These are phyloP conservation scores for Rhexocercosporidium sp. DNA, from an alignment of 2,329 filamentous ascomycete genomes.

Conservation along the genomic window DNA sequence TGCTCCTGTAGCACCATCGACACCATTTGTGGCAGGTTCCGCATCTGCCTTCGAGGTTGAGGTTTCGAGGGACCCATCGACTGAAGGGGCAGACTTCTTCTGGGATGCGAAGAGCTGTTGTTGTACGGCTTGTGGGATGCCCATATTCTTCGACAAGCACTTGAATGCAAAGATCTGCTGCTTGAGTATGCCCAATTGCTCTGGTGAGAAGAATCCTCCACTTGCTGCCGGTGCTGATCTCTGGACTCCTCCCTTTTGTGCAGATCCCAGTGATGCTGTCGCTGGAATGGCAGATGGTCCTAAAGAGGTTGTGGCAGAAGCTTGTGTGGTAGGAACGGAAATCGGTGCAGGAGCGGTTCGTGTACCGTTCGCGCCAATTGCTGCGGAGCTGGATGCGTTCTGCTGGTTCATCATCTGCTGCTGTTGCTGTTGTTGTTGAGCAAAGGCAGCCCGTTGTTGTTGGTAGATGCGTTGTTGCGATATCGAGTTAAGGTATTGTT, in stretches of 20 bases:
- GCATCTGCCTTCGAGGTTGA: constrained; percentile 35
- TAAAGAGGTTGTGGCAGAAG: constrained; percentile 34
- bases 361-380: constrained; percentile 62
- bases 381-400: constrained; percentile 57
- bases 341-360: constrained; percentile 46
- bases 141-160: constrained; percentile 83
- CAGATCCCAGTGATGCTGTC: constrained; percentile 28
- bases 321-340: constrained; percentile 30
- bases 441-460: constrained; percentile 55
- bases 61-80: constrained; percentile 31
- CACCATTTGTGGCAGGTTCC: constrained; percentile 47
- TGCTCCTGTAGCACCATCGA: constrained; percentile 41
- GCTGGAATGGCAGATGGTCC: constrained; percentile 40
- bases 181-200: constrained; percentile 79
- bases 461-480: constrained; percentile 59
- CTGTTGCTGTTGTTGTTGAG: constrained; percentile 56
- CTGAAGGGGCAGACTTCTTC: constrained; percentile 52
- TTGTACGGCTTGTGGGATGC: constrained; percentile 79
- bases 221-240: constrained; percentile 41
- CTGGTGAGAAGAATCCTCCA: constrained; percentile 71
- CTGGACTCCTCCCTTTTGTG: constrained; percentile 37
- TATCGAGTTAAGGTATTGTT: constrained; percentile 75
- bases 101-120: constrained; percentile 81
- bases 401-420: constrained; percentile 52
- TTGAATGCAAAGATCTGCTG: constrained; percentile 94